A percentile compares a stretch with the other conserved stretches of the same genome.
Evolutionary conservation across 768 basidiomycete genomes (phyloP).

Genomic region (Pleurotus tuber-regium): DNA sequence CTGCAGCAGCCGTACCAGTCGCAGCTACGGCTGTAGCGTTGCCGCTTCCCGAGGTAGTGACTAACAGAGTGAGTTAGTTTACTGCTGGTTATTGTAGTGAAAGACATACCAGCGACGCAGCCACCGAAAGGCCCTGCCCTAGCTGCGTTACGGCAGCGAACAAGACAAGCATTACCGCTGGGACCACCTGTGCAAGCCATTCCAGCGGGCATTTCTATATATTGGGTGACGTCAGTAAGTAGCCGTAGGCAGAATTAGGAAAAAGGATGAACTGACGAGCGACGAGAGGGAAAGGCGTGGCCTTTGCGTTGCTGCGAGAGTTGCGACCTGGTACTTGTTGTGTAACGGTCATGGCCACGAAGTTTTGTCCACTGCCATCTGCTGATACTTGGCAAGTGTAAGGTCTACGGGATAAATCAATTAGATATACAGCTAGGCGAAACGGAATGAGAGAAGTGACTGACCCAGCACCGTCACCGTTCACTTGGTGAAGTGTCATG

Average conservation of each 20-base stretch:
- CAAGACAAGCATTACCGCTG: constrained; percentile 8
- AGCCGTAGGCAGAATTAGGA: not conserved
- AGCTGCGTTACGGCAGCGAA: constrained; percentile 7
- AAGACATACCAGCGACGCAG: constrained; percentile 6
- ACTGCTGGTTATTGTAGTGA: not conserved
- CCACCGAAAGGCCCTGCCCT: constrained; percentile 9
- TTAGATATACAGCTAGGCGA: not conserved
- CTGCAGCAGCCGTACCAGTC: not conserved
- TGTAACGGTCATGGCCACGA: not conserved
- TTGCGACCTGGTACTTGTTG: constrained; percentile 5
- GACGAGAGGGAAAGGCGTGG: constrained; percentile 8
- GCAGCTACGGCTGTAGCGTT: not conserved
- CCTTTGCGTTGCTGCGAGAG: not conserved
- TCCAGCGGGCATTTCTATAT: constrained; percentile 4
- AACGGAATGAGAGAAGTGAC: not conserved
- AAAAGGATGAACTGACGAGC: not conserved
- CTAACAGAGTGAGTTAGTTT: not conserved
- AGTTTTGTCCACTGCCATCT: not conserved
- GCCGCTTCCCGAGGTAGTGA: constrained; percentile 5
- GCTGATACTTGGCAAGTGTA: not conserved
- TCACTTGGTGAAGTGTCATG: not conserved
- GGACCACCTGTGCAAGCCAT: constrained; percentile 10
- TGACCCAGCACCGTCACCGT: not conserved
- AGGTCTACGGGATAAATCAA: not conserved
- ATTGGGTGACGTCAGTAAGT: too few relatives aligned